Evolutionary conservation across 2,329 filamentous ascomycete species (phyloP).

Genomic region (Chaetomiaceae sp.): DNA sequence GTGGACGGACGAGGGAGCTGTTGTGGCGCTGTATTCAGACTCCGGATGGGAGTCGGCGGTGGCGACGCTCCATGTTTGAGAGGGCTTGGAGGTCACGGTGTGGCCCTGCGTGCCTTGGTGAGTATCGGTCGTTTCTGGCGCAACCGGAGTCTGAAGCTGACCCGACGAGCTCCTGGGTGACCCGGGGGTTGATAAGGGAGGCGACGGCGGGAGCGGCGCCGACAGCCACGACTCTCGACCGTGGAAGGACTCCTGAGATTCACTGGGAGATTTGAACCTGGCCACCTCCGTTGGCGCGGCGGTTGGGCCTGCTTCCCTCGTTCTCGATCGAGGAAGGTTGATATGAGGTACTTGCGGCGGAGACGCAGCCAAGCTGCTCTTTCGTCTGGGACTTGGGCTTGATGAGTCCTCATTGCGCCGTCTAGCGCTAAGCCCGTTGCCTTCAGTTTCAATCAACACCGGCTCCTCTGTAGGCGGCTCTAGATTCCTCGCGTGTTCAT

Average conservation of each 20-base stretch:
- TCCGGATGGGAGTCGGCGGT: constrained; percentile 25
- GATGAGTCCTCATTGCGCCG: neutral
- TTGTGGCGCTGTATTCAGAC: constrained; percentile 27
- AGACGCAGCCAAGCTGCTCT: neutral
- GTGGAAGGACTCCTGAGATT: constrained; percentile 51
- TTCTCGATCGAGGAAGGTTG: constrained; percentile 34
- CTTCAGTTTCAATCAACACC: too few relatives aligned
- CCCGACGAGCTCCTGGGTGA: constrained; percentile 38
- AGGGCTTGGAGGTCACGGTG: constrained; percentile 33
- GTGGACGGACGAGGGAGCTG: constrained; percentile 23
- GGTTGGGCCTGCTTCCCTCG: constrained; percentile 21
- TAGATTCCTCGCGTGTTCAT: constrained; percentile 6
- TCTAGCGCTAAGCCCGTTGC: neutral
- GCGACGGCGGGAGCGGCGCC: constrained; percentile 42
- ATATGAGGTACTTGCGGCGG: constrained; percentile 37
- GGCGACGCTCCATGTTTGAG: constrained; percentile 30
- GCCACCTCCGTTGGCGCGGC: constrained; percentile 29
- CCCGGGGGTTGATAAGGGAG: constrained; percentile 38
- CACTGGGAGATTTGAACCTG: constrained; percentile 39
- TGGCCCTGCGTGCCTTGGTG: constrained; percentile 34
- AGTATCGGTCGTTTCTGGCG: constrained; percentile 31
- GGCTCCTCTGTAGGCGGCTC: constrained; percentile 5
- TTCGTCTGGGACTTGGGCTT: neutral
- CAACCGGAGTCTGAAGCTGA: constrained; percentile 38
- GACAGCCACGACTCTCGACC: constrained; percentile 51